A percentile compares a stretch with the other conserved stretches of the same genome.
Evolutionary conservation across 495 filamentous ascomycete genomes (phyloP).

Genomic region (Parathielavia hyrcaniae): DNA sequence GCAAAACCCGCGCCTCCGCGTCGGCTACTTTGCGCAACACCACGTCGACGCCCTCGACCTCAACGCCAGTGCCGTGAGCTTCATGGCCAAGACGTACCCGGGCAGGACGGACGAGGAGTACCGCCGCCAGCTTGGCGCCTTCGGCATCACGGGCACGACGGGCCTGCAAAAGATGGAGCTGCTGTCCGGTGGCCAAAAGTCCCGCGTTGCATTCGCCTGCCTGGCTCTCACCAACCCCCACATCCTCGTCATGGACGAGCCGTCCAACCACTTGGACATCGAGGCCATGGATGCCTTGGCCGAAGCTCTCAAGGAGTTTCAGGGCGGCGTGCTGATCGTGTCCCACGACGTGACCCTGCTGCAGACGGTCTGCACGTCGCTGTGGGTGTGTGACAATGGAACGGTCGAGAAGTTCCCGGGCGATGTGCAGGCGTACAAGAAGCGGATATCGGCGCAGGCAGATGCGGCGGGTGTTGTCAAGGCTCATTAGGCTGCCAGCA

Average conservation of each 20-base stretch:
- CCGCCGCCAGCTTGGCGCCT: slow-evolving; percentile 87
- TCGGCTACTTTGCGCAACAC: slow-evolving; percentile 98
- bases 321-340: slow-evolving; percentile 96
- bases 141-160: slow-evolving; percentile 96
- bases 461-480: slow-evolving; percentile 77
- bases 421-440: slow-evolving; percentile 96
- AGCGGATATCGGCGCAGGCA: slow-evolving; percentile 84
- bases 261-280: slow-evolving; percentile 97
- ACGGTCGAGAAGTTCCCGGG: slow-evolving; percentile 96
- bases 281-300: slow-evolving; percentile 97
- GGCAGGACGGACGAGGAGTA: slow-evolving; percentile 96
- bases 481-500: slow-evolving; percentile 35
- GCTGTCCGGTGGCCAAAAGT: slow-evolving; percentile 96
- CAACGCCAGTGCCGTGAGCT: slow-evolving; percentile 78
- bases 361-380: slow-evolving; percentile 83
- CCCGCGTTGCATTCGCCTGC: slow-evolving; percentile 93
- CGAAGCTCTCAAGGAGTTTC: slow-evolving; percentile 73
- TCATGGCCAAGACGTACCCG: slow-evolving; percentile 89
- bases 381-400: slow-evolving; percentile 96
- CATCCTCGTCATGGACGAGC: slow-evolving; percentile 96
- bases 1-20: slow-evolving; percentile 74
- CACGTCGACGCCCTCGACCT: slow-evolving; percentile 96
- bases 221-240: slow-evolving; percentile 88
- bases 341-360: slow-evolving; percentile 97
- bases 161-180: slow-evolving; percentile 94